A percentile compares a stretch with the other conserved stretches of the same genome.
Conservation (phyloP, 345 rosid genomes). For the Erucastrum elatum region DNA sequence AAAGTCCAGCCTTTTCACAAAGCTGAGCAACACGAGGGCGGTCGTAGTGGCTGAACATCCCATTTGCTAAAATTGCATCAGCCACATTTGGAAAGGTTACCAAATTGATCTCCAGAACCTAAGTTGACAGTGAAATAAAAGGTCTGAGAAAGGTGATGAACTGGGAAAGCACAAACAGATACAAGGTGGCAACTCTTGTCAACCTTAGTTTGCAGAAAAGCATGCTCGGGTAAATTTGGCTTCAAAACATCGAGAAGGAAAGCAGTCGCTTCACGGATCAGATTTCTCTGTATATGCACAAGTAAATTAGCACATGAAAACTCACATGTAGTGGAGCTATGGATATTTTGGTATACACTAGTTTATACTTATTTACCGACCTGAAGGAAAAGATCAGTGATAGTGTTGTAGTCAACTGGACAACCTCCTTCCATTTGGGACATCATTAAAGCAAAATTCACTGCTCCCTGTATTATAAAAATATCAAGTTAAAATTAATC, state of each 20-base stretch:
- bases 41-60: constrained; percentile 99
- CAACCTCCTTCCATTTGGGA: constrained; percentile 99
- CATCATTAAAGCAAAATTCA: constrained; percentile 99
- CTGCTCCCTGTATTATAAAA: constrained; percentile 76
- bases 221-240: constrained; percentile 96
- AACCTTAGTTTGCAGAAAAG: constrained; percentile 95
- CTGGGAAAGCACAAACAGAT: constrained; percentile 5
- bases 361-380: constrained; percentile 40
- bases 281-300: constrained; percentile 65
- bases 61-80: constrained; percentile 99
- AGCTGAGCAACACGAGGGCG: constrained; percentile 97
- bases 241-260: constrained; percentile 95
- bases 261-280: constrained; percentile 99
- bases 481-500: background rate
- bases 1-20: constrained; percentile 99
- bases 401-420: constrained; percentile 97
- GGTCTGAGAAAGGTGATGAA: constrained; percentile 23
- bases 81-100: constrained; percentile 99
- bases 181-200: constrained; percentile 21
- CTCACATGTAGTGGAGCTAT: constrained; percentile 3
- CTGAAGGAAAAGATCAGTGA: constrained; percentile 99
- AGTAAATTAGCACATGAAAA: constrained; percentile 17
- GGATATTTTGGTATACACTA: background rate
- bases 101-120: constrained; percentile 98
- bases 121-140: constrained; percentile 31